phyloP scores from a whole-genome alignment of 257 asterid species.

The Mitragyna speciosa region DNA sequence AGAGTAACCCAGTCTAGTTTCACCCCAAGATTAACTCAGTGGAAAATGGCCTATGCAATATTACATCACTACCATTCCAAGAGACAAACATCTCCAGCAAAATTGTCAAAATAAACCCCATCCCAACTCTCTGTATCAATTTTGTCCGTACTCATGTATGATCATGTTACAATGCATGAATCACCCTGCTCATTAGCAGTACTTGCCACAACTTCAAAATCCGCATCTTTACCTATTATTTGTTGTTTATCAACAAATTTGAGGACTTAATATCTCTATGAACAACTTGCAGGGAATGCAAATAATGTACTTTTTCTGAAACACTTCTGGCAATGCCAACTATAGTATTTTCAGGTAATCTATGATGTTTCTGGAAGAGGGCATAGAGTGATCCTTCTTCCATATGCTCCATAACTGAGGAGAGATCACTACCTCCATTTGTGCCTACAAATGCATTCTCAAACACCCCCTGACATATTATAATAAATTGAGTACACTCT shows the following conservation, averaged over 20 bases:
- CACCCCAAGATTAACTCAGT: conserved; percentile 29
- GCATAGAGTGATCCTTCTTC: conserved; percentile 41
- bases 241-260: conserved; percentile 37
- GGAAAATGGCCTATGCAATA: conserved; percentile 48
- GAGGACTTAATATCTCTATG: conserved; percentile 60
- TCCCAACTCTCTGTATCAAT: conserved; percentile 46
- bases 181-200: neutral
- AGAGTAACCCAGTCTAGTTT: conserved; percentile 47
- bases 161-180: conserved; percentile 40
- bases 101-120: conserved; percentile 31
- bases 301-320: conserved; percentile 38
- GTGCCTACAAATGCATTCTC: conserved; percentile 28
- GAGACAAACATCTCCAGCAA: conserved; percentile 51
- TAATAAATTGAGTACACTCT: too few relatives aligned
- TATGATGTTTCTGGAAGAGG: conserved; percentile 21
- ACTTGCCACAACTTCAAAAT: conserved; percentile 35
- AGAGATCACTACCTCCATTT: conserved; percentile 19
- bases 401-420: conserved; percentile 53
- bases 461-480: conserved; percentile 32
- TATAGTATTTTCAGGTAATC: conserved; percentile 30
- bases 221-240: conserved; percentile 45
- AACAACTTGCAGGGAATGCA: conserved; percentile 39
- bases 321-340: conserved; percentile 33
- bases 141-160: conserved; percentile 61
- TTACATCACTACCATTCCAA: conserved; percentile 53